Conservation (phyloP, 345 rosid species). For the Anacardium occidentale region DNA sequence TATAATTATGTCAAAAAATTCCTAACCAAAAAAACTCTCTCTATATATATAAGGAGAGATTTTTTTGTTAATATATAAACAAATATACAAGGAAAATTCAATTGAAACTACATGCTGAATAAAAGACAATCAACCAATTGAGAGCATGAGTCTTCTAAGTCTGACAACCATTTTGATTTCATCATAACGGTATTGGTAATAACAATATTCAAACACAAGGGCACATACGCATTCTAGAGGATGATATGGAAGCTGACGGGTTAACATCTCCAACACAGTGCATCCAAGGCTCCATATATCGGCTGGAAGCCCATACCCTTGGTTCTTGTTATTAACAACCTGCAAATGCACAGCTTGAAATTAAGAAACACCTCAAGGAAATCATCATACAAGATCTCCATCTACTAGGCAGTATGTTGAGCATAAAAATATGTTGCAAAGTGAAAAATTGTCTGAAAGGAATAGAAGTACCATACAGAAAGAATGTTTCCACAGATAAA, state of each 20-base stretch:
- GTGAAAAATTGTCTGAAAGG: not conserved
- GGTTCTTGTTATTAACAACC: slow-evolving; percentile 62
- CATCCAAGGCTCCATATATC: slow-evolving; percentile 98
- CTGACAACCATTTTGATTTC: not conserved
- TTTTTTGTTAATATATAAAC: no score
- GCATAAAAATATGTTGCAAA: not conserved
- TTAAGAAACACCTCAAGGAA: slow-evolving; percentile 10
- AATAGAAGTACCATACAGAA: not conserved
- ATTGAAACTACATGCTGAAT: not conserved
- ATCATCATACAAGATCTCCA: not conserved
- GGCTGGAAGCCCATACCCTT: slow-evolving; percentile 69
- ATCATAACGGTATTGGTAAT: not conserved
- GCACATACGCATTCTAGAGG: slow-evolving; percentile 57
- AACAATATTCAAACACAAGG: not conserved
- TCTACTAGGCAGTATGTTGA: not conserved
- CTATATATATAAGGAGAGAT: no score
- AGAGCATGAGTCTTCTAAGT: slow-evolving; percentile 8
- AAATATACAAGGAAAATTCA: not conserved
- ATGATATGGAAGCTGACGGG: slow-evolving; percentile 56
- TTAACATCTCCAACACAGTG: slow-evolving; percentile 84
- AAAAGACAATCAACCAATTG: not conserved
- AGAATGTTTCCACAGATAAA: not conserved
- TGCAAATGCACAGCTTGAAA: slow-evolving; percentile 29
- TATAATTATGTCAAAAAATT: no score
- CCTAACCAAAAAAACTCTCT: no score